Base-by-base conservation (phyloP, 257 asterid species). In the Paraleonurus japonicus region DNA sequence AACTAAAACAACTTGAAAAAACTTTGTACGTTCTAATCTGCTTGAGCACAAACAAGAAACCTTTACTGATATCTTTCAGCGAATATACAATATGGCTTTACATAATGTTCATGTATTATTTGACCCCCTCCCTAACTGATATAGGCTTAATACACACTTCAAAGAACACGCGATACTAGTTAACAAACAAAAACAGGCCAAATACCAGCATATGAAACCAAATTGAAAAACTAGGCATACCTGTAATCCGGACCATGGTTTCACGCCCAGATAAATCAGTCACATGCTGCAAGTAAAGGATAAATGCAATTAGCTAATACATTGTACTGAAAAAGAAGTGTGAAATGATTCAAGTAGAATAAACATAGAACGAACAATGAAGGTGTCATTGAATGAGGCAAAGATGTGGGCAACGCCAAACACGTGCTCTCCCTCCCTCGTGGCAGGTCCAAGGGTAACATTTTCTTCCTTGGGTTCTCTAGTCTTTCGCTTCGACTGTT, bases 231-330 rank as follows among this genome's bases (percentile, higher is more conserved):
- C 45, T n/a, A 60, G 53, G 28, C 37, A 24, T 84, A 90, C 97
- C 95, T 70, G 96, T 91, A 22, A 89, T 89, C n/a, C 95, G 95
- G 43, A 89, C 97, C 88, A 91, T 76, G 55, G 97, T 89, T 80
- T 91, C 97, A 66, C 95, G 78, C n/a, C 96, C 97, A 30, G 97
- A 89, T 71, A 91, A 82, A 81, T 91, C 97, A 45, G 97, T 91
- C 8, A 91, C 96, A 11, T 91, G 96, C 96, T 91, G 95, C 79
- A 78, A 37, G 4, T 1, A 70, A 16, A 70, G 33, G n/a, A 13
- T 19, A 23, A 35, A 35, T 20, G 2, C 4, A 30, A 7, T 35
- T 6, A 60, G 11, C 4, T 27, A 7, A 12, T 27, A 13, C 6
- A 5, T 2, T 27, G 57, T 5, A 17, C 37, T 7, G 41, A 8